Evolutionary conservation across 73 alveolate species (phyloP).

Genomic region (Effrenium voratum): DNA sequence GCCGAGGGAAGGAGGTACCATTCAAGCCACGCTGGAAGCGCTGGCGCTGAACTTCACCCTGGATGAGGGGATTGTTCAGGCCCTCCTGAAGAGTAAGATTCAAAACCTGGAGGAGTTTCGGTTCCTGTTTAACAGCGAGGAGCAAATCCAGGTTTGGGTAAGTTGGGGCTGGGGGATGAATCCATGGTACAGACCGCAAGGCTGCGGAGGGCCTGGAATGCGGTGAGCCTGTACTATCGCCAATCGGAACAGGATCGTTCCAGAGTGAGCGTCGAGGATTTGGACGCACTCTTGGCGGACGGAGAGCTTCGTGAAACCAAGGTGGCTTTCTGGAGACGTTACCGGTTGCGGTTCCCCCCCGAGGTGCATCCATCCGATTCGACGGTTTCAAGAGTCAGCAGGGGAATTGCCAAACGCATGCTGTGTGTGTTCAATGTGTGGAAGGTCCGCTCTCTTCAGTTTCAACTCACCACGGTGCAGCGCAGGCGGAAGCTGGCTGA

Average conservation of each 20-base stretch:
- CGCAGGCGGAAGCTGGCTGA: not conserved
- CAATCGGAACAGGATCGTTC: not conserved
- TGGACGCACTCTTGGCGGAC: not conserved
- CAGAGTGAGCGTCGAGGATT: not conserved
- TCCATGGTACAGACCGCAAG: not conserved
- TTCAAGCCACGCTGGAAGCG: not conserved
- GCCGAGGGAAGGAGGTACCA: not conserved
- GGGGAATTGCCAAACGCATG: not conserved
- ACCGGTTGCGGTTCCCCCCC: not conserved
- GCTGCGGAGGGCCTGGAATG: not conserved
- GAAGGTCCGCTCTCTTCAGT: conserved; percentile 24
- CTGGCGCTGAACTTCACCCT: not conserved
- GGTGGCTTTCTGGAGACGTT: not conserved
- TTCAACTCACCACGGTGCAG: not conserved
- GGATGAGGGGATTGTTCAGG: not conserved
- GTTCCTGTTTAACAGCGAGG: not conserved
- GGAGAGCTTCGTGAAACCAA: not conserved
- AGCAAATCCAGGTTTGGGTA: not conserved
- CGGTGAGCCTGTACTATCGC: not conserved
- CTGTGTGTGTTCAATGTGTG: not conserved
- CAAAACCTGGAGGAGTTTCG: conserved; percentile 24
- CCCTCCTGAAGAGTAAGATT: not conserved
- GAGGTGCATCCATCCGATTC: conserved; percentile 20
- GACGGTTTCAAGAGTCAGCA: not conserved
- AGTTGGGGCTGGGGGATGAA: not conserved